These are phyloP conservation scores for Ogataea pignaliae DNA, from an alignment of 805 yeast genomes.

Conservation along the genomic window DNA sequence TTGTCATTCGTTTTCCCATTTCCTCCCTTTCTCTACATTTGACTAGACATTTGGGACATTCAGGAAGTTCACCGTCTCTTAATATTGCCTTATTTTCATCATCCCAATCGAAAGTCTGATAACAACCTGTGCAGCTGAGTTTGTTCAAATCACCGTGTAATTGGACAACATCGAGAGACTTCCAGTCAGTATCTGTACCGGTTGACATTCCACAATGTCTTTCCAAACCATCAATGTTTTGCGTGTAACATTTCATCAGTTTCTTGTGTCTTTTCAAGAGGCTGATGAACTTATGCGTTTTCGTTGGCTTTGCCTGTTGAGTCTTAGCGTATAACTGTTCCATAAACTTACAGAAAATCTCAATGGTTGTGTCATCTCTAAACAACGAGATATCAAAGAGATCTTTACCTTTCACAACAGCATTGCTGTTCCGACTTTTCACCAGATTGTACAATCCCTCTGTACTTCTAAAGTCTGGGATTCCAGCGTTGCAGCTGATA, in stretches of 20 bases:
- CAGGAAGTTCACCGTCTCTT: conserved; percentile 65
- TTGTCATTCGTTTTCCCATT: conserved; percentile 71
- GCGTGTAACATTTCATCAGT: conserved; percentile 85
- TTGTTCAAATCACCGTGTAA: conserved; percentile 84
- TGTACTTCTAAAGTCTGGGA: conserved; percentile 87
- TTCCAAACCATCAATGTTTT: conserved; percentile 90
- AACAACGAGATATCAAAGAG: conserved; percentile 84
- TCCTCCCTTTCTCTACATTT: conserved; percentile 51
- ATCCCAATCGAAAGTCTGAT: conserved; percentile 56
- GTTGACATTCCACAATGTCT: conserved; percentile 55
- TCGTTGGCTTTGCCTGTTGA: conserved; percentile 69
- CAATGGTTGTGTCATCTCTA: conserved; percentile 58
- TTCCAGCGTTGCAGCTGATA: conserved; percentile 93
- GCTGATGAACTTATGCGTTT: conserved; percentile 73
- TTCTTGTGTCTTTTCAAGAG: conserved; percentile 56
- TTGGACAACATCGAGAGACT: conserved; percentile 72
- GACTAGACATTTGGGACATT: conserved; percentile 65
- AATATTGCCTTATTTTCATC: conserved; percentile 42
- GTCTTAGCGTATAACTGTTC: conserved; percentile 67
- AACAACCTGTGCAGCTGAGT: conserved; percentile 74
- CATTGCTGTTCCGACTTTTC: conserved; percentile 46
- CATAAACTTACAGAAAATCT: conserved; percentile 86
- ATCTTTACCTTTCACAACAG: conserved; percentile 77
- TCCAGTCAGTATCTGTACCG: conserved; percentile 65
- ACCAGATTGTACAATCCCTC: conserved; percentile 79